Percentiles rank a stretch among this genome's conserved stretches.
These are phyloP conservation scores for Ilyonectria sp. DNA, from an alignment of 2,329 filamentous ascomycete species.

Conservation along the genomic window DNA sequence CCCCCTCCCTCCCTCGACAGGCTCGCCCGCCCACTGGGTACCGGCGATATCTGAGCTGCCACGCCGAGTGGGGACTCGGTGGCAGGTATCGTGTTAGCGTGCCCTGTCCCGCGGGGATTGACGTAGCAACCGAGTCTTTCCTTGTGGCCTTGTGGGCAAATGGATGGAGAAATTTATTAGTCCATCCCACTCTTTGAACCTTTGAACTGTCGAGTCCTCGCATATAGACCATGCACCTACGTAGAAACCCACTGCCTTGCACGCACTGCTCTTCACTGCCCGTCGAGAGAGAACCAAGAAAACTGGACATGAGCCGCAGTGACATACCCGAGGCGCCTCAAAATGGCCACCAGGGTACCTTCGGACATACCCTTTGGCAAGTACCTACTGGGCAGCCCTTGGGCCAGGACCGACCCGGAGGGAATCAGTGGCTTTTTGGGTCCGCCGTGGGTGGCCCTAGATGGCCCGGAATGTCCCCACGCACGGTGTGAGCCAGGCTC, in stretches of 20 bases:
- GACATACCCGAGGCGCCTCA: background rate
- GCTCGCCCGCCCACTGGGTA: slow-evolving; percentile 18
- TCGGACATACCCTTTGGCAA: slow-evolving; percentile 19
- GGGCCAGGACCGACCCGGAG: slow-evolving; percentile 8
- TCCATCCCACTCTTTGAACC: slow-evolving; percentile 12
- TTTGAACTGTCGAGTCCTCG: background rate
- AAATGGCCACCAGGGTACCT: background rate
- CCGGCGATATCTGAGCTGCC: slow-evolving; percentile 21
- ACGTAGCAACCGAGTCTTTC: slow-evolving; percentile 34
- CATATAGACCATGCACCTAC: background rate
- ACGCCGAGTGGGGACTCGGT: slow-evolving; percentile 32
- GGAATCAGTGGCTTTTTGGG: slow-evolving; percentile 26
- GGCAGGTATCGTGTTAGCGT: slow-evolving; percentile 37
- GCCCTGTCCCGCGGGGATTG: slow-evolving; percentile 42
- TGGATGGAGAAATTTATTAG: slow-evolving; percentile 30
- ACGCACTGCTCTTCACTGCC: background rate
- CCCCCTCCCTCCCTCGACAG: background rate
- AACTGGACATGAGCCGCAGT: background rate
- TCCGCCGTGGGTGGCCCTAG: slow-evolving; percentile 19
- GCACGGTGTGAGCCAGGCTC: slow-evolving; percentile 7
- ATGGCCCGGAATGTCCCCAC: background rate
- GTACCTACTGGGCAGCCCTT: background rate
- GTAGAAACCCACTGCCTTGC: background rate
- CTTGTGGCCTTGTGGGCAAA: slow-evolving; percentile 26
- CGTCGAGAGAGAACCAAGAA: background rate